Base-by-base conservation (phyloP, 495 filamentous ascomycete genomes). In the Barbatosphaeria neglecta region DNA sequence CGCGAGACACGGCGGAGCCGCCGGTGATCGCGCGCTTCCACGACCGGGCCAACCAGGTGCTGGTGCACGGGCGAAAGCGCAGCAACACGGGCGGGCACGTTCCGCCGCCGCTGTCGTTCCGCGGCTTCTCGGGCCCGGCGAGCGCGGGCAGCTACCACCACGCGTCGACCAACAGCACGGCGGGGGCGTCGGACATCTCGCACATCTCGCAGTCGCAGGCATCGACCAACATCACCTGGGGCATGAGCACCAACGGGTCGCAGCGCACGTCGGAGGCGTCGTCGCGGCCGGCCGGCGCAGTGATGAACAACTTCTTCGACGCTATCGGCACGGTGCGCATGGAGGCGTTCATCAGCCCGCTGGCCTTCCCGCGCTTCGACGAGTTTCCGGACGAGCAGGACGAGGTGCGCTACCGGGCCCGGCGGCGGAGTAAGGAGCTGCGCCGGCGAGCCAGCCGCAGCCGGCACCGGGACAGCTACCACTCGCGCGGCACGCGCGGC, bases 251-350 rank as follows among this genome's bases (percentile, higher is more conserved):
- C 20, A 57, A 56, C 4, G 57, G 64, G n/a, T 67, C 73, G 23
- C 55, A 73, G 43, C 62, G 78, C 67, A 84, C 61, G 49, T 89
- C 50, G 63, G 77, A 60, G 67, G 83, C 55, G 50, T 89, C 62
- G 61, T 88, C 63, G 61, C 72, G 53, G 63, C 55, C 62, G 18
- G 68, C 50, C 42, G 57, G 45, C 15, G 51, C 59, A n/a, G 45
- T 47, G 11, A 54, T 52, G 52, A 67, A 67, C 45, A 81, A 82
- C 48, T 82, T 82, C 64, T 81, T 83, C 59, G 80, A 84, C 35
- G 81, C 84, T 0, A 83, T 94, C 23, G 92, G 92, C 15, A 95
- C 88, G 9, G 80, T 98, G 35, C 80, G 92, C 23, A 98, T 98
- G 92, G 92, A 97, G 62, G 92, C 92, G 0, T 98, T 98, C 58